Evolutionary conservation across 2,329 filamentous ascomycete genomes (phyloP), one percentile per base, ranked within the genome.

Genomic region (Botrytis squamosa): DNA sequence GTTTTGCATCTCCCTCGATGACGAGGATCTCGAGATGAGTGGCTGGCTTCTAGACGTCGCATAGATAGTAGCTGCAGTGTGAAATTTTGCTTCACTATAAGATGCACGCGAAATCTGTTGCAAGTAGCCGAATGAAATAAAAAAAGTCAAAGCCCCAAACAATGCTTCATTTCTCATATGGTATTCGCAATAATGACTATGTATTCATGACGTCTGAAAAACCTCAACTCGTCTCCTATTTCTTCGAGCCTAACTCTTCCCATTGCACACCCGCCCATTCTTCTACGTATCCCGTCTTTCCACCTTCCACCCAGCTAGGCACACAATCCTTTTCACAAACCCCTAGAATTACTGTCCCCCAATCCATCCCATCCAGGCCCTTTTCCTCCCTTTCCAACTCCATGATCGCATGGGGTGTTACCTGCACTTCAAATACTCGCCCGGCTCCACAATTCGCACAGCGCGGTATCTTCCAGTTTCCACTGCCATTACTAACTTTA

Each of bases 261-360:
- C 95, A 99, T 83, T 99, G 96, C 76, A 98, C 96, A 10, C 95
- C 96, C n/a, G 89, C 90, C 95, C 96, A 99, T 83, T 99, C 96
- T 85, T 98, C 96, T 29, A 94, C 80, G 83, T 97, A 98, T 1
- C 91, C 93, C 0, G 90, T 59, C 44, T 70, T 88, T 79, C 90
- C 87, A 0, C 90, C 85, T 20, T 83, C 82, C 10, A 89, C 86
- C 0, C 88, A 87, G 9, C 82, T 82, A 25, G 89, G 88, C 79
- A 87, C 86, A 81, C 96, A 98, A 82, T 98, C 93, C 80, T 84
- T 88, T 77, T 88, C 89, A 82, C 96, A 99, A 12, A 97, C 94
- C 0, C 90, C 94, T 55, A 98, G 85, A 74, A 99, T 89, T 14
- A 99, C 88, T 0, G 94, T 98, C 0, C 95, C 95, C 96, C 96